A percentile compares a stretch with the other conserved stretches of the same genome.
phyloP scores from a whole-genome alignment of 2,329 filamentous ascomycete genomes.

The Trichoderma atroviride region DNA sequence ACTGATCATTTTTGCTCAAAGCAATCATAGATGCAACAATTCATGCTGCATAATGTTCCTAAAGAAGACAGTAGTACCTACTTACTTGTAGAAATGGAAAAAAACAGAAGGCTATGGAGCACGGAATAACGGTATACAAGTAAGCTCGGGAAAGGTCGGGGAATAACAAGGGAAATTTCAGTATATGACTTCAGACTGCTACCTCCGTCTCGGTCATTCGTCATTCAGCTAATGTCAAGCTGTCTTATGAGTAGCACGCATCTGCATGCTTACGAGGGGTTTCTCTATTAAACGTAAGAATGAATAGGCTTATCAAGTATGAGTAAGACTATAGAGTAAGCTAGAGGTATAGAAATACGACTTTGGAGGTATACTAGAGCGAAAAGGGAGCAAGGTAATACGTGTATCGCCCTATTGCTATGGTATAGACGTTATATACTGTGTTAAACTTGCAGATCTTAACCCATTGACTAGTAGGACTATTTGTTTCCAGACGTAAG shows the following conservation, averaged over 20 bases:
- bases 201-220: not conserved
- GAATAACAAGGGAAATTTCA: not conserved
- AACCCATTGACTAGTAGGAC: no score
- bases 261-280: not conserved
- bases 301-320: not conserved
- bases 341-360: not conserved
- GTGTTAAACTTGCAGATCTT: not conserved
- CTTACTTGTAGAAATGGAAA: not conserved
- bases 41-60: not conserved
- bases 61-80: not conserved
- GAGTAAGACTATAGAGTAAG: not conserved
- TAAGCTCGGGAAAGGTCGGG: not conserved
- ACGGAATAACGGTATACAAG: not conserved
- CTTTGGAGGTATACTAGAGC: not conserved
- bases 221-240: not conserved
- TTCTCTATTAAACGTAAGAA: not conserved
- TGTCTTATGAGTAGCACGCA: not conserved
- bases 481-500: no score
- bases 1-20: not conserved
- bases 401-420: not conserved
- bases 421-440: not conserved
- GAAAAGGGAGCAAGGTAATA: not conserved
- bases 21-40: not conserved
- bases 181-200: no score
- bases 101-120: no score